These are phyloP conservation scores for Tephrocybe rancida DNA, from an alignment of 768 basidiomycete genomes.

Conservation along the genomic window DNA sequence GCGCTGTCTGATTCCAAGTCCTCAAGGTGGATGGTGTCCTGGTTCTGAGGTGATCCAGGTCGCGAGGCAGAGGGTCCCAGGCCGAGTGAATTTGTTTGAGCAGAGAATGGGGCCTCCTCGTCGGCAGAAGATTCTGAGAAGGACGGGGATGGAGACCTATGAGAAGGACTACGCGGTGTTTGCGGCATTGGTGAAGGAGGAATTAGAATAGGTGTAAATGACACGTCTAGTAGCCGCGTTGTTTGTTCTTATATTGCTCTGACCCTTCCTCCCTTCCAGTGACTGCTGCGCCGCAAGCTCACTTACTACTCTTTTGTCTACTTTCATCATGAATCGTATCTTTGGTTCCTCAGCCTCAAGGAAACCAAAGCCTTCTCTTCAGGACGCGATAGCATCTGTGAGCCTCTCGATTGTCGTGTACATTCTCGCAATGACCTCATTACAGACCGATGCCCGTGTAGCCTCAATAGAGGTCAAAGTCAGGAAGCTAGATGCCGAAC, in stretches of 20 bases:
- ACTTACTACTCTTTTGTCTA: not conserved
- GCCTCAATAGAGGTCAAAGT: conserved; percentile 95
- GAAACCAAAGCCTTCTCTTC: conserved; percentile 84
- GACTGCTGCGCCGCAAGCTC: conserved; percentile 3
- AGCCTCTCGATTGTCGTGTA: conserved; percentile 26
- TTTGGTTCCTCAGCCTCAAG: conserved; percentile 75
- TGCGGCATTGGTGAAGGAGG: conserved; percentile 10
- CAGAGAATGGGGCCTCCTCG: conserved; percentile 23
- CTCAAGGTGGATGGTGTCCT: conserved; percentile 15
- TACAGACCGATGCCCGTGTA: conserved; percentile 84
- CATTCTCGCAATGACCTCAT: conserved; percentile 12
- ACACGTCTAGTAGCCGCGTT: conserved; percentile 12
- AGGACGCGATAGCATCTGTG: conserved; percentile 92
- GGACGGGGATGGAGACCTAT: conserved; percentile 15
- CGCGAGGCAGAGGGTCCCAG: conserved; percentile 10
- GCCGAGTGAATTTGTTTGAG: conserved; percentile 18
- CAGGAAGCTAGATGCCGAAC: conserved; percentile 93
- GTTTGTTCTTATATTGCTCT: conserved; percentile 9
- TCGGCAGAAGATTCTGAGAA: conserved; percentile 32
- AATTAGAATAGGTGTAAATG: not conserved
- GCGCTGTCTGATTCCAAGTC: conserved; percentile 50
- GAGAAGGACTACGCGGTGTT: conserved; percentile 5
- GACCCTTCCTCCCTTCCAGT: not conserved
- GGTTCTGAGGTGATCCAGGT: conserved; percentile 14
- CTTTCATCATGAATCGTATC: conserved; percentile 68